Evolutionary conservation across 495 filamentous ascomycete genomes (phyloP), one percentile per base, ranked within the genome.

Genomic region (Acidomyces sp.): DNA sequence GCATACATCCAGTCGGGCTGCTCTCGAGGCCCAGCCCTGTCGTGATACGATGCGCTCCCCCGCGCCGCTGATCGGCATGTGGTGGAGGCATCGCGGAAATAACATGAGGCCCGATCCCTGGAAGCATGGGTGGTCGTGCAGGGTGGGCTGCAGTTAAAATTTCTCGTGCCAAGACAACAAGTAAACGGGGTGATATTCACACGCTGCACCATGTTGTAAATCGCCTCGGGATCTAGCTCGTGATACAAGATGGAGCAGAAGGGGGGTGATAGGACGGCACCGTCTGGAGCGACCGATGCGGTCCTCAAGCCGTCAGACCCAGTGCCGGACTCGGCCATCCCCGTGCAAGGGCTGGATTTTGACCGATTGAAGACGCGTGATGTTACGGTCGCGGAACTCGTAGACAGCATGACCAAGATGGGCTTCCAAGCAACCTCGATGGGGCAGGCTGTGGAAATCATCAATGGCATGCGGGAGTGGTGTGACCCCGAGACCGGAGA

Each of bases 351-450:
- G 25, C 69, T 95, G 37, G 92, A 96, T 52, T 96, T 95, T 63
- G 81, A 94, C 61, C 58, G 77, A 20, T 82, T 78, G 54, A 66
- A 71, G 38, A 75, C 75, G 26, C 71, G 73, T 12, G 70, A 75
- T 49, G 82, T 95, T 48, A 93, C 85, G 2, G 84, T 82, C 23
- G 76, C 80, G 12, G 85, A 94, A 54, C 64, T 99, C 48, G 67
- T 88, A 11, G 67, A 74, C n/a, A 75, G 78, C 36, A 85, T 95
- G 79, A 70, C 71, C 44, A 64, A 71, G 46, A 93, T 85, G 71
- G 90, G 92, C 7, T 96, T 96, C 58, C 90, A 97, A 64, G 87
- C 85, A 12, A 83, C 74, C 32, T 78, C 82, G 4, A 74, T 95
- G 32, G 76, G 78, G 13, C 79, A 93, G 49, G 90, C 88, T 3